phyloP scores from a whole-genome alignment of 768 basidiomycete genomes.

The Dacryopinax primogenitus region DNA sequence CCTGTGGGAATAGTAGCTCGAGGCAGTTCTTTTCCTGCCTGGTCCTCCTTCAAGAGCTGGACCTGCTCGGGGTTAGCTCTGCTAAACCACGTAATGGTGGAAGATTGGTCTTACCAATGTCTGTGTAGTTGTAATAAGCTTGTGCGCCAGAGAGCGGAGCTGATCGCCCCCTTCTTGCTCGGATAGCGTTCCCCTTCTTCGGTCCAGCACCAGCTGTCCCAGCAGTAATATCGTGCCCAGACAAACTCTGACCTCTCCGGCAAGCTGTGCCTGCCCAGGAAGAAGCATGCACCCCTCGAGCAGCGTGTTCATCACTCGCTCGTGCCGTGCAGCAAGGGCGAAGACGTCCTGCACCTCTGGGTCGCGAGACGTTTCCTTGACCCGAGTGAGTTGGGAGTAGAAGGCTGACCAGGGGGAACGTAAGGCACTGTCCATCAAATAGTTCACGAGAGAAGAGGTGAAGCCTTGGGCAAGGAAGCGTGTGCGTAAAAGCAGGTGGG shows the following conservation, averaged over 20 bases:
- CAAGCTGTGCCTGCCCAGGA: constrained; percentile 50
- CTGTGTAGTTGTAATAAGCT: constrained; percentile 44
- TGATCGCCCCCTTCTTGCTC: constrained; percentile 52
- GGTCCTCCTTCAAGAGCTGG: not conserved
- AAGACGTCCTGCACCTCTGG: constrained; percentile 45
- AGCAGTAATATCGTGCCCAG: constrained; percentile 58
- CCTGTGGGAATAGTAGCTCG: no score
- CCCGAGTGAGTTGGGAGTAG: constrained; percentile 19
- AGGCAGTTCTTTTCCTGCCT: not conserved
- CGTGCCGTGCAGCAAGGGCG: constrained; percentile 53
- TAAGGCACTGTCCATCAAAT: constrained; percentile 73
- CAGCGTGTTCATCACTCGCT: constrained; percentile 55
- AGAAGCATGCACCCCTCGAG: constrained; percentile 62
- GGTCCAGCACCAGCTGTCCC: constrained; percentile 49
- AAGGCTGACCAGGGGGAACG: constrained; percentile 64
- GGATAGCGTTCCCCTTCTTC: constrained; percentile 40
- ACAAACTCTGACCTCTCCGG: constrained; percentile 49
- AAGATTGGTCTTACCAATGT: constrained; percentile 38
- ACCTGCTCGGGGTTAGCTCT: not conserved
- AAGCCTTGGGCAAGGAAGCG: constrained; percentile 65
- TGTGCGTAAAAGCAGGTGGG: constrained; percentile 45
- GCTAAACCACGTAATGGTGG: not conserved
- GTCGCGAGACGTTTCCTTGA: constrained; percentile 31
- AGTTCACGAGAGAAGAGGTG: constrained; percentile 49
- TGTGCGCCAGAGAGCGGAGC: constrained; percentile 41